Evolutionary conservation across 2,329 filamentous ascomycete species (phyloP), one percentile per base, ranked within the genome.

Genomic region (Penicillium freii): DNA sequence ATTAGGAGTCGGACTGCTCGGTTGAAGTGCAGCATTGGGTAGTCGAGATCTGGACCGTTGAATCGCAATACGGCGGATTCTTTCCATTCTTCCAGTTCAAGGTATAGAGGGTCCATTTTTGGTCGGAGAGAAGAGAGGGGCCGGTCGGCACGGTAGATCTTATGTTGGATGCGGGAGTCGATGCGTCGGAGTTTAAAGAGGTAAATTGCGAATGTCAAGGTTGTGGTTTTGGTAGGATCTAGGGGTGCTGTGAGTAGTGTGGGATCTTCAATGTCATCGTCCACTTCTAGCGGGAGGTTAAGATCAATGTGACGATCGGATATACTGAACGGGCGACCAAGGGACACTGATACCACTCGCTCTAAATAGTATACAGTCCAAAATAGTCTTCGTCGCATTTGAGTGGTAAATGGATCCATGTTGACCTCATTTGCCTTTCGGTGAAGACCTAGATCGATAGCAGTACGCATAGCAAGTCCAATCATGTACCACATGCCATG

Each of bases 401-500:
- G 78, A 4, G 75, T 71, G 23, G 75, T 74, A 45, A 77, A 77
- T 23, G 71, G 72, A 45, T 78, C 70, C 31, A 78, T 62, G 49
- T 72, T 72, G 29, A 65, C 67, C 57, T 81, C 78, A 55, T 79
- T 76, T 40, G 77, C 76, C 54, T 77, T 79, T 45, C 78, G 73
- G 58, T 83, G 81, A 29, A 82, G 71, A 5, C 80, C 81, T 3
- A 83, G 71, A 56, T 82, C 81, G 48, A 82, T 80, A 52, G 78
- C 79, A 8, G 78, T 82, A 40, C 80, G 76, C 78, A 82, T 82
- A 2, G 80, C 80, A 19, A 82, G 72, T 13, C 81, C 80, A 42
- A 82, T 79, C 75, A 82, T 80, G 62, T 82, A 82, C 80, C 80
- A 83, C 48, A 82, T 74, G 9, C 79, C 80, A 56, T 79, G 78